Evolutionary conservation across 164 flowering plant genomes (phyloP).

Genomic region (Annona squamosa): DNA sequence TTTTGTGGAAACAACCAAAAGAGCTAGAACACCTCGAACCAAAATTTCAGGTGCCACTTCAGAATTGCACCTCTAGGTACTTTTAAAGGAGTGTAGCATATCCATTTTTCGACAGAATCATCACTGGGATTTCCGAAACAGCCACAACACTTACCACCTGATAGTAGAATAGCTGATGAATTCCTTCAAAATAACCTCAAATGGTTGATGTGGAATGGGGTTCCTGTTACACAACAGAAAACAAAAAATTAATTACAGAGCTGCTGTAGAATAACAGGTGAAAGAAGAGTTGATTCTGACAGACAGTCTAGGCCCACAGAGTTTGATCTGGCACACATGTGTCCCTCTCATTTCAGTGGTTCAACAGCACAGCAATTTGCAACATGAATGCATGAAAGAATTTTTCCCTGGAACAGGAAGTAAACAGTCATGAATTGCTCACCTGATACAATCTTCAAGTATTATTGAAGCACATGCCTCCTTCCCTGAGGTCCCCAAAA

Average conservation of each 20-base stretch:
- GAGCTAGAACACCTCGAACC: background rate
- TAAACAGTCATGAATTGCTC: background rate
- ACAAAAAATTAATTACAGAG: background rate
- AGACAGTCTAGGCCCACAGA: constrained; percentile 86
- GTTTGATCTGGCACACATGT: constrained; percentile 83
- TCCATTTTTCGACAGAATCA: background rate
- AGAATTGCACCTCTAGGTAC: background rate
- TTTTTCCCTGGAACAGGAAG: constrained; percentile 49
- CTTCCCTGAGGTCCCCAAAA: too few species aligned
- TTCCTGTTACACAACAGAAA: constrained; percentile 46
- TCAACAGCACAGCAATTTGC: constrained; percentile 80
- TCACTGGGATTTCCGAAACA: background rate
- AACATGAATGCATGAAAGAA: constrained; percentile 91
- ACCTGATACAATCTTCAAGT: background rate
- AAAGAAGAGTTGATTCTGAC: constrained; percentile 19
- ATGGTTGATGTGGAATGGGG: constrained; percentile 83
- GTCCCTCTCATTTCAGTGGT: constrained; percentile 93
- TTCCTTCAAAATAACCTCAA: constrained; percentile 82
- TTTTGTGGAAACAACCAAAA: background rate
- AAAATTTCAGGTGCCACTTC: background rate
- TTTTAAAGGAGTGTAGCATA: background rate
- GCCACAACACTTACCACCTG: constrained; percentile 13
- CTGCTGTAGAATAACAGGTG: background rate
- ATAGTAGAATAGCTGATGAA: constrained; percentile 68
- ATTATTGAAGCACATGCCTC: background rate